Evolutionary conservation across 2,329 filamentous ascomycete genomes (phyloP), one percentile per base, ranked within the genome.

Genomic region (Sclerotinia trifoliorum): DNA sequence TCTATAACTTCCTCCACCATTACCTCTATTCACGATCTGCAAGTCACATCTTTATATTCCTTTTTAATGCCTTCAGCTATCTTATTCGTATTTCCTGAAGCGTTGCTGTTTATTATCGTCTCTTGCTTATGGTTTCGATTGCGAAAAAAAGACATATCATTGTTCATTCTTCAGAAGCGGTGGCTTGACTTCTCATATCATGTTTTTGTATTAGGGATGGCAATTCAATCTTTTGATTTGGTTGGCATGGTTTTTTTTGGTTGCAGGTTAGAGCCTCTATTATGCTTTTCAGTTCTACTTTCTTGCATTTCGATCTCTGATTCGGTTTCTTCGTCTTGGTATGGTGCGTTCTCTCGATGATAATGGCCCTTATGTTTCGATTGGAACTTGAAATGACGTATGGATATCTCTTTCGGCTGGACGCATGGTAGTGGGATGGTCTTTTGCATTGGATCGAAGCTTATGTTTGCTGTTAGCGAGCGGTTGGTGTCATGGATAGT

Each of bases 211-310:
- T 62, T 51, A 62, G 46, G 60, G 46, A 39, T 51, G 46, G 32
- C 46, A 51, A 62, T 62, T 62, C 60, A 51, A 39, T 62, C 46
- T 62, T 61, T 62, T 17, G 60, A 62, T 51, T 49, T 62, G 58
- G 60, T 62, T 62, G 60, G 60, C 60, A 62, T 62, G 60, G 29
- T 24, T 57, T 56, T 57, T 62, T 62, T 51, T 24, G 60, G 60
- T 62, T 62, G 60, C 60, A 51, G 35, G 60, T 42, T 62, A 51
- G 60, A 62, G 60, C 60, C n/a, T 62, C 32, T 51, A 32, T n/a
- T 51, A 39, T 62, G 21, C n/a, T 62, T 62, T 51, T 62, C 60
- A n/a, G 21, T 26, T 49, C 21, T 62, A 39, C 44, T 32, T n/a
- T 26, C 15, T 62, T 62, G 60, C 60, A 62, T 51, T 62, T 51